These are phyloP conservation scores for Leccinum subgranulosum DNA, from an alignment of 768 basidiomycete genomes.

Conservation along the genomic window DNA sequence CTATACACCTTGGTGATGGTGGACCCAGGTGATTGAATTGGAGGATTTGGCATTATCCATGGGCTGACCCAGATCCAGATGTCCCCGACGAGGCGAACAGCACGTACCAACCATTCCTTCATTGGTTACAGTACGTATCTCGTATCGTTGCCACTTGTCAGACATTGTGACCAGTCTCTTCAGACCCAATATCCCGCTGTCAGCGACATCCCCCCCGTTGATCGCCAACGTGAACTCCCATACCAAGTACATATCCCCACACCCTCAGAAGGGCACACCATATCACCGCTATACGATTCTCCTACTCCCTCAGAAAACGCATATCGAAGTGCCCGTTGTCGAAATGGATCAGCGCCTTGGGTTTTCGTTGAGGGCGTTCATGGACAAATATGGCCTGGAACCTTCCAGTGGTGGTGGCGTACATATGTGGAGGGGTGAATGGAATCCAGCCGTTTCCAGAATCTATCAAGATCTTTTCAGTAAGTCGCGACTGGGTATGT, in stretches of 20 bases:
- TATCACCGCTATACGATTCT: conserved; percentile 88
- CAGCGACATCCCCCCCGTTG: conserved; percentile 44
- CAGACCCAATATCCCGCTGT: conserved; percentile 82
- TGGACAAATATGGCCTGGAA: conserved; percentile 50
- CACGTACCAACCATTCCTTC: conserved; percentile 70
- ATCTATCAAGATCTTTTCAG: conserved; percentile 68
- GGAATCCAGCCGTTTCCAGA: conserved; percentile 60
- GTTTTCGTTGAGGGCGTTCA: conserved; percentile 69
- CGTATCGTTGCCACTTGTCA: neutral
- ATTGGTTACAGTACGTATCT: conserved; percentile 75
- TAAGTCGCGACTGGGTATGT: conserved; percentile 36
- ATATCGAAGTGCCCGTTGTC: conserved; percentile 44
- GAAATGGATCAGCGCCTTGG: conserved; percentile 45
- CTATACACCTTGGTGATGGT: conserved; percentile 88
- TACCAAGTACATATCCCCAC: conserved; percentile 83
- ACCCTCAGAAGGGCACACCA: conserved; percentile 83
- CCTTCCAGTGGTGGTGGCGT: conserved; percentile 61
- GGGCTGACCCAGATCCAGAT: conserved; percentile 45
- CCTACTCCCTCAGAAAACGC: conserved; percentile 66
- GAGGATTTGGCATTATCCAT: neutral
- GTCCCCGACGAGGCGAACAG: conserved; percentile 70
- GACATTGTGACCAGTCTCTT: neutral
- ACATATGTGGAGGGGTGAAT: conserved; percentile 82
- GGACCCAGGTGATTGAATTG: conserved; percentile 66
- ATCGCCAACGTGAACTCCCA: conserved; percentile 49